Evolutionary conservation across 2,329 filamentous ascomycete species (phyloP).

Genomic region (Colletotrichum camelliae): DNA sequence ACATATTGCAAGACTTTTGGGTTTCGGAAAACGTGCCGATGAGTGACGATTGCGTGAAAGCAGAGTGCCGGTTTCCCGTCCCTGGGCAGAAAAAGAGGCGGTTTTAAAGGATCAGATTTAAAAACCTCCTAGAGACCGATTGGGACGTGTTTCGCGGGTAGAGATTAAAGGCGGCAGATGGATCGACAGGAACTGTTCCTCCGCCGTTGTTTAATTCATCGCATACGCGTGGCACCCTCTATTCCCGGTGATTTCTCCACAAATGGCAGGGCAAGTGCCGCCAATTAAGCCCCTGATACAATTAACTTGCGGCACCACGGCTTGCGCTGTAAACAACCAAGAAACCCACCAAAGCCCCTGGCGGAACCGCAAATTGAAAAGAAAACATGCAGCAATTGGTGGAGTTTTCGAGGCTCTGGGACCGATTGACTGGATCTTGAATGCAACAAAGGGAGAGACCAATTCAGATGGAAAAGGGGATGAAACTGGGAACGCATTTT

Average conservation of each 20-base stretch:
- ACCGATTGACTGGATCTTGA: neutral
- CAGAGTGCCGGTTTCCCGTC: neutral
- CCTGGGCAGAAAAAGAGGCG: neutral
- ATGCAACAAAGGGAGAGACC: neutral
- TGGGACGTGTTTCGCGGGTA: neutral
- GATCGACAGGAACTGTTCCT: constrained; percentile 6
- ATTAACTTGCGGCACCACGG: neutral
- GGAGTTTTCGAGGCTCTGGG: neutral
- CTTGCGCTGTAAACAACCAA: neutral
- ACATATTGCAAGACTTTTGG: neutral
- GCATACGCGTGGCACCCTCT: neutral
- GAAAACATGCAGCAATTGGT: neutral
- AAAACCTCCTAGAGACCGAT: neutral
- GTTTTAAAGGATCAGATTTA: neutral
- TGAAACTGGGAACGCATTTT: neutral
- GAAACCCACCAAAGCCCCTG: neutral
- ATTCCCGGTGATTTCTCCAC: neutral
- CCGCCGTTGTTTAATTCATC: neutral
- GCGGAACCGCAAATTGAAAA: neutral
- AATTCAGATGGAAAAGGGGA: neutral
- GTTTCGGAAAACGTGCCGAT: neutral
- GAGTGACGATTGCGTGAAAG: neutral
- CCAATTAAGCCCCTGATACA: neutral
- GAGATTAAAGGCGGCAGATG: constrained; percentile 7
- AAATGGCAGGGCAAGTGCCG: neutral